Evolutionary conservation across 805 yeast genomes (phyloP).

Genomic region (Schwanniomyces yamadae): DNA sequence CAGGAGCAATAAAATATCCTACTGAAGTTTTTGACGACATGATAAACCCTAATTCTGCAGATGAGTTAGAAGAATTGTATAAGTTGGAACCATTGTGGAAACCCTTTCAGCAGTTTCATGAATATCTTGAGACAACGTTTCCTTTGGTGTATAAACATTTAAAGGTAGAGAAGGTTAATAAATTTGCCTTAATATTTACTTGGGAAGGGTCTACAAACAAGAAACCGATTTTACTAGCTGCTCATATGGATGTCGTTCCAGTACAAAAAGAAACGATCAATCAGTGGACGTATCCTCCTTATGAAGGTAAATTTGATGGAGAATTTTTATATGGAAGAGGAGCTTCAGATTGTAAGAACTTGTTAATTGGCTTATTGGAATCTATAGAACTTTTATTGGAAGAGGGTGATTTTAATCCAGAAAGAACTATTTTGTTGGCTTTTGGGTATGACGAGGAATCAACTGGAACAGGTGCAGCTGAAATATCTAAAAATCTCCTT

Average conservation of each 20-base stretch:
- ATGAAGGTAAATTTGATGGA: conserved; percentile 34
- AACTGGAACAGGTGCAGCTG: conserved; percentile 39
- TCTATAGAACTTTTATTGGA: conserved; percentile 31
- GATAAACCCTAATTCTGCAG: conserved; percentile 25
- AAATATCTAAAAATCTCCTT: conserved; percentile 33
- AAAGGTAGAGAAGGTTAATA: conserved; percentile 33
- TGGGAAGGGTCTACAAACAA: conserved; percentile 34
- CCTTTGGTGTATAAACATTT: conserved; percentile 34
- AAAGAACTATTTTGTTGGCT: conserved; percentile 44
- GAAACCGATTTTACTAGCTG: conserved; percentile 38
- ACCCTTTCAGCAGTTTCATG: conserved; percentile 26
- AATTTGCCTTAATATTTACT: conserved; percentile 35
- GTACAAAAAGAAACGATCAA: conserved; percentile 37
- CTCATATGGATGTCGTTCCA: conserved; percentile 45
- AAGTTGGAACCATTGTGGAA: conserved; percentile 26
- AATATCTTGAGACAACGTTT: conserved; percentile 28
- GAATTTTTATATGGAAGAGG: conserved; percentile 36
- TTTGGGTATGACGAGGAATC: conserved; percentile 55
- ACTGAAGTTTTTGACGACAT: conserved; percentile 33
- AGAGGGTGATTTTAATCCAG: conserved; percentile 36
- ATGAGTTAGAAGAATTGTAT: conserved; percentile 24
- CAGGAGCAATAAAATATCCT: conserved; percentile 30
- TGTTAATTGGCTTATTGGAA: conserved; percentile 43
- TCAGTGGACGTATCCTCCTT: conserved; percentile 40
- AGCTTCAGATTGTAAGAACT: conserved; percentile 39